Evolutionary conservation across 306 rosid genomes (phyloP), one percentile per base, ranked within the genome.

Genomic region (Pyrus communis): DNA sequence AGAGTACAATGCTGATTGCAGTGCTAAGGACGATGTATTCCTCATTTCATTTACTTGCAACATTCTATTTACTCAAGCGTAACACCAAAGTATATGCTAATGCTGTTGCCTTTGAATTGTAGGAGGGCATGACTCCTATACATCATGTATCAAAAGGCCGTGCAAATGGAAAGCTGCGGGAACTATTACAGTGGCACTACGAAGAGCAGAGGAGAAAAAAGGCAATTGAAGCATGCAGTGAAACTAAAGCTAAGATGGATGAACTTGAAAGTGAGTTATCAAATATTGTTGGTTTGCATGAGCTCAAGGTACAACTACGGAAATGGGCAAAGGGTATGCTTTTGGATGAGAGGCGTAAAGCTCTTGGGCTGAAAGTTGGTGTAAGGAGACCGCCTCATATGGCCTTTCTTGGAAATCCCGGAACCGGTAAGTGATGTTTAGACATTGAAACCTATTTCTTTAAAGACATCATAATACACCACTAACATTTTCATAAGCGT

Each of bases 311-410:
- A 71, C 97, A 96, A 76, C 84, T 92, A 65, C 87, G 89, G 52
- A 96, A 93, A 77, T 96, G 99, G 99, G 97, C 99, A 28, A 96
- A 88, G 84, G 98, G 99, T 42, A 91, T 96, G 96, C 98, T 96
- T 83, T 86, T 96, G 93, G 99, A 96, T 78, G 99, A 96, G 93
- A 88, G 91, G 82, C 98, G 99, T 28, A 87, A 93, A 85, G 91
- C 98, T 21, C 91, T 92, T 77, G 98, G 98, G 73, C 88, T 96
- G 42, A 91, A 81, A 80, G 94, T 96, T 75, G 99, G 99, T 73
- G 65, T 84, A 19, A 89, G 98, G 83, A 93, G 89, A 83, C 86
- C 98, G 12, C 99, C 99, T 78, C 99, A 96, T 83, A 91, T 96
- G 99, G 99, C 99, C 55, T 96, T 96, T 83, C 97, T 92, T 64